These are phyloP conservation scores for Rhamnella rubrinervis DNA, from an alignment of 331 rosid genomes.

Conservation along the genomic window DNA sequence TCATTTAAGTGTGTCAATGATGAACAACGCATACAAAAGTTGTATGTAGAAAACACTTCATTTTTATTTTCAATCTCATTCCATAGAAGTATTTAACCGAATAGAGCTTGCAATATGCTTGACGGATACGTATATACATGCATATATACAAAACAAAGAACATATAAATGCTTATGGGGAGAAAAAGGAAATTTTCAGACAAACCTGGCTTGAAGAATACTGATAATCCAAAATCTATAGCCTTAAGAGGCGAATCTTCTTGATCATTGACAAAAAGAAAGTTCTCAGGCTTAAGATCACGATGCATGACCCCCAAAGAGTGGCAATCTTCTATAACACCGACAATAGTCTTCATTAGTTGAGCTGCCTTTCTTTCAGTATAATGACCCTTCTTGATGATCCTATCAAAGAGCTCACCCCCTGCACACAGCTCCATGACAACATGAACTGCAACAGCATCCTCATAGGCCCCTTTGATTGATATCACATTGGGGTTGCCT, in stretches of 20 bases:
- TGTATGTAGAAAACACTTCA: neutral
- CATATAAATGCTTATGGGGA: neutral
- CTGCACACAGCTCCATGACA: slow-evolving; percentile 83
- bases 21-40: slow-evolving; percentile 9
- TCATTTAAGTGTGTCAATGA: slow-evolving; percentile 23
- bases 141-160: neutral
- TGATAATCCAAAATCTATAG: slow-evolving; percentile 93
- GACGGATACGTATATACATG: no score
- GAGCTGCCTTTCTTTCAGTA: slow-evolving; percentile 79
- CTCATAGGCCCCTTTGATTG: slow-evolving; percentile 75
- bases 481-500: slow-evolving; percentile 53
- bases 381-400: slow-evolving; percentile 72
- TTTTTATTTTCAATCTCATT: no score
- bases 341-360: slow-evolving; percentile 64
- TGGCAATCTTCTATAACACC: slow-evolving; percentile 84
- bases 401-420: slow-evolving; percentile 92
- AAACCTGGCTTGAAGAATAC: slow-evolving; percentile 90
- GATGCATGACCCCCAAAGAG: slow-evolving; percentile 92
- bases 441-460: slow-evolving; percentile 85
- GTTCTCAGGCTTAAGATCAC: slow-evolving; percentile 96
- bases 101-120: no score
- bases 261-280: slow-evolving; percentile 70
- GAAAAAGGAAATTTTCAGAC: neutral
- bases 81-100: no score
- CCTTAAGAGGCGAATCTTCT: slow-evolving; percentile 79